A percentile compares a stretch with the other conserved stretches of the same genome.
Evolutionary conservation across 2,329 filamentous ascomycete genomes (phyloP).

Genomic region (Penicillium sclerotiorum): DNA sequence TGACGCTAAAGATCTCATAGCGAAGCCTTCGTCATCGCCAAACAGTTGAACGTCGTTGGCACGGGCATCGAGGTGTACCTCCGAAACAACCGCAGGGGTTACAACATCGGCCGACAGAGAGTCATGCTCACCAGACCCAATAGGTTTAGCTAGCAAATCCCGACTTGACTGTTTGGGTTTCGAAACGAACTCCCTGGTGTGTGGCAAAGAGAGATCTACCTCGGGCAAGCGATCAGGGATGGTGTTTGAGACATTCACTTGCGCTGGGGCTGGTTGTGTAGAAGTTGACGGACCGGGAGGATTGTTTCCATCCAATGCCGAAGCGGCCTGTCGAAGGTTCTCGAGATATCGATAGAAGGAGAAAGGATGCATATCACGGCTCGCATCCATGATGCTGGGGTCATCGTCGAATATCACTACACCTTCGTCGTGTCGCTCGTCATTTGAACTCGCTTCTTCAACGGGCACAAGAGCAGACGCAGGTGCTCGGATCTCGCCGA

Average conservation of each 20-base stretch:
- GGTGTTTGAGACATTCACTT: slow-evolving; percentile 3
- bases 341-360: slow-evolving; percentile 44
- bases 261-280: slow-evolving; percentile 16
- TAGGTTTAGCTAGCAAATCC: slow-evolving; percentile 32
- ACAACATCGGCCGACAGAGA: slow-evolving; percentile 27
- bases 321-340: slow-evolving; percentile 30
- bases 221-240: slow-evolving; percentile 4
- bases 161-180: slow-evolving; percentile 30
- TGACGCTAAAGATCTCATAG: neutral
- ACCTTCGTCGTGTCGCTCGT: slow-evolving; percentile 41
- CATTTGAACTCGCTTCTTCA: slow-evolving; percentile 46
- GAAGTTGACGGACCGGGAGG: slow-evolving; percentile 13
- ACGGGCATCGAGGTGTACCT: slow-evolving; percentile 41
- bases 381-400: slow-evolving; percentile 37
- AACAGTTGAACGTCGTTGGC: slow-evolving; percentile 23
- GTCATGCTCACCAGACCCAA: slow-evolving; percentile 3
- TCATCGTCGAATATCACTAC: slow-evolving; percentile 44
- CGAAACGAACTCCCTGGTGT: slow-evolving; percentile 32
- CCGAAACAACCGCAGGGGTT: slow-evolving; percentile 43
- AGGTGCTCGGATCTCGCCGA: slow-evolving; percentile 57
- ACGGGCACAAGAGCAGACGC: slow-evolving; percentile 42
- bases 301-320: slow-evolving; percentile 16
- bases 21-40: neutral
- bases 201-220: slow-evolving; percentile 9
- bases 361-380: slow-evolving; percentile 37